These are phyloP conservation scores for Myxozyma neotropica DNA, from an alignment of 805 yeast species.

Conservation along the genomic window DNA sequence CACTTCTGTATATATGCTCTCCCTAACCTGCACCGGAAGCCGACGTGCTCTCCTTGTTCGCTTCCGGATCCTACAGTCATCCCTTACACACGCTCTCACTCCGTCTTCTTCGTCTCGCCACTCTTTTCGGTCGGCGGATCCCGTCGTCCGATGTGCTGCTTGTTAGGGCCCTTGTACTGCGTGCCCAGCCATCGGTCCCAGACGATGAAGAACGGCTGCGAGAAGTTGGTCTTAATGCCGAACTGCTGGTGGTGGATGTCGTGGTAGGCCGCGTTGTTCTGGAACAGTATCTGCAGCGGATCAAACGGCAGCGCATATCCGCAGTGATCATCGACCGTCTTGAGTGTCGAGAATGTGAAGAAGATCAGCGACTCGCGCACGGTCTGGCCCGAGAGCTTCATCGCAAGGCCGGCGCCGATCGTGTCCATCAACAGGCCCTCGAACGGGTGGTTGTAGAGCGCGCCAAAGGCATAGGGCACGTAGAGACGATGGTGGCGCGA, in stretches of 20 bases:
- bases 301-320: slow-evolving; percentile 95
- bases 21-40: too few relatives aligned
- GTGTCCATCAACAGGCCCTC: slow-evolving; percentile 95
- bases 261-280: slow-evolving; percentile 93
- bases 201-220: slow-evolving; percentile 93
- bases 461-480: slow-evolving; percentile 97
- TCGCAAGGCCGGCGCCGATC: slow-evolving; percentile 85
- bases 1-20: too few relatives aligned
- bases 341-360: slow-evolving; percentile 86
- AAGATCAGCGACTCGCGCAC: slow-evolving; percentile 76
- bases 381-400: slow-evolving; percentile 60
- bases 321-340: slow-evolving; percentile 98
- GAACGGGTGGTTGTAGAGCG: slow-evolving; percentile 88
- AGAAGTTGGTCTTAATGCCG: slow-evolving; percentile 89
- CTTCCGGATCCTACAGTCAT: neutral
- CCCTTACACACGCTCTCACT: too few relatives aligned
- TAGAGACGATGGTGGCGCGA: slow-evolving; percentile 93
- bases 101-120: slow-evolving; percentile 17
- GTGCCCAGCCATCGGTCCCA: slow-evolving; percentile 84
- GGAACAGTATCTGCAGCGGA: slow-evolving; percentile 85
- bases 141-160: slow-evolving; percentile 22
- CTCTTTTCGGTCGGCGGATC: slow-evolving; percentile 10
- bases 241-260: slow-evolving; percentile 97
- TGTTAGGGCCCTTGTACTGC: slow-evolving; percentile 43
- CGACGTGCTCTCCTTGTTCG: too few relatives aligned